Conservation (phyloP, 2,329 filamentous ascomycete species). For the Diaporthe nobilis region DNA sequence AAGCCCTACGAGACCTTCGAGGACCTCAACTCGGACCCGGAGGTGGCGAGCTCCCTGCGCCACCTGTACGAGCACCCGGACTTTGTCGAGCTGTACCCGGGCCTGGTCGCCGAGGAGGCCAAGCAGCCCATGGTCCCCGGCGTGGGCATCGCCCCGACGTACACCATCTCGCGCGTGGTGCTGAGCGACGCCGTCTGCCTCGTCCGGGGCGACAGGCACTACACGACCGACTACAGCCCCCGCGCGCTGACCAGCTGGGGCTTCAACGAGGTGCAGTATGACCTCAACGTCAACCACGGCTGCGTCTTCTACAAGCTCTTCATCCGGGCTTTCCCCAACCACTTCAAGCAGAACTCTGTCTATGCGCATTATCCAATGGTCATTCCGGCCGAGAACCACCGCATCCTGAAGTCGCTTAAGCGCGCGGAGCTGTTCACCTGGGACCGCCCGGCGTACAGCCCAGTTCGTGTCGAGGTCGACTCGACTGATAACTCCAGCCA, state of each 20-base stretch:
- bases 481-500: slow-evolving; percentile 72
- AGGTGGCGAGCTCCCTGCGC: slow-evolving; percentile 75
- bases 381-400: slow-evolving; percentile 79
- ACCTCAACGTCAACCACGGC: slow-evolving; percentile 81
- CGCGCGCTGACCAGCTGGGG: slow-evolving; percentile 87
- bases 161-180: slow-evolving; percentile 83
- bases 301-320: slow-evolving; percentile 90
- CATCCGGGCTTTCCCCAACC: slow-evolving; percentile 82
- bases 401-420: slow-evolving; percentile 77
- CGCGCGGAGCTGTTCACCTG: slow-evolving; percentile 80
- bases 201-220: slow-evolving; percentile 83
- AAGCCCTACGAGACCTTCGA: slow-evolving; percentile 84
- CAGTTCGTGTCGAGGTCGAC: slow-evolving; percentile 67
- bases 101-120: slow-evolving; percentile 81
- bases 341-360: slow-evolving; percentile 83
- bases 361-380: slow-evolving; percentile 85
- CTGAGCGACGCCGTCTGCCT: slow-evolving; percentile 85
- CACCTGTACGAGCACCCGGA: slow-evolving; percentile 84
- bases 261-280: slow-evolving; percentile 80
- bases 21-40: slow-evolving; percentile 85
- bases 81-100: slow-evolving; percentile 85
- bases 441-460: slow-evolving; percentile 68
- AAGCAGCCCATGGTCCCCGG: slow-evolving; percentile 82
- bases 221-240: slow-evolving; percentile 83
- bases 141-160: slow-evolving; percentile 81